Conservation (phyloP, 83 land plant species). For the Diphasiastrum complanatum region DNA sequence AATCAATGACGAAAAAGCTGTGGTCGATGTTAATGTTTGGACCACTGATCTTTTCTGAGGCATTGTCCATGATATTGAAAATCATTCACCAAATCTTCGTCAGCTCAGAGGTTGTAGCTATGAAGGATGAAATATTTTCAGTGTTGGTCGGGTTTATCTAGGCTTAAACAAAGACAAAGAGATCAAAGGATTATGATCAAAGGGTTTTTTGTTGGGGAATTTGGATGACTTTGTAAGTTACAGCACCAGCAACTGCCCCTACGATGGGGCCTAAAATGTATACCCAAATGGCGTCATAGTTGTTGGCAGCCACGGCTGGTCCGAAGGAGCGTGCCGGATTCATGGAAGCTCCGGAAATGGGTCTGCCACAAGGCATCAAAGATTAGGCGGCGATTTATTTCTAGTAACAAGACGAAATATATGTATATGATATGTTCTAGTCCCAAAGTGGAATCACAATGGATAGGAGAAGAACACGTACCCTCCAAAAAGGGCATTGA, state of each 20-base stretch:
- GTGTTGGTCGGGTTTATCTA: no score
- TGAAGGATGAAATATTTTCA: no score
- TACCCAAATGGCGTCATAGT: conserved; percentile 36
- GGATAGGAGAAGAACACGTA: conserved; percentile 28
- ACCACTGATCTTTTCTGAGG: no score
- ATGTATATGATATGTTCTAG: neutral
- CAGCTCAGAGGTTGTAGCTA: no score
- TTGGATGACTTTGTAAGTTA: conserved; percentile 16
- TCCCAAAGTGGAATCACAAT: no score
- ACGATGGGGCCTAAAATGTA: conserved; percentile 34
- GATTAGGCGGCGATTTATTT: no score
- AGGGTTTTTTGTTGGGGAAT: conserved; percentile 5
- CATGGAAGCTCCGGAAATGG: conserved; percentile 50
- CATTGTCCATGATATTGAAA: no score
- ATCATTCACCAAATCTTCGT: no score
- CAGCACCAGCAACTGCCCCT: conserved; percentile 32
- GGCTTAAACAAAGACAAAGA: no score
- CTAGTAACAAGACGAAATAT: neutral
- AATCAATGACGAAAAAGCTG: no score
- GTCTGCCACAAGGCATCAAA: conserved; percentile 29
- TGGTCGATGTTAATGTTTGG: no score
- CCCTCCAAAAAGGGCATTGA: conserved; percentile 70
- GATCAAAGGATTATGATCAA: no score
- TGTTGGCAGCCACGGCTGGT: conserved; percentile 38
- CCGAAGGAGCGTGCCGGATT: conserved; percentile 53